phyloP scores from a whole-genome alignment of 345 rosid genomes.

The Leavenworthia alabamica region DNA sequence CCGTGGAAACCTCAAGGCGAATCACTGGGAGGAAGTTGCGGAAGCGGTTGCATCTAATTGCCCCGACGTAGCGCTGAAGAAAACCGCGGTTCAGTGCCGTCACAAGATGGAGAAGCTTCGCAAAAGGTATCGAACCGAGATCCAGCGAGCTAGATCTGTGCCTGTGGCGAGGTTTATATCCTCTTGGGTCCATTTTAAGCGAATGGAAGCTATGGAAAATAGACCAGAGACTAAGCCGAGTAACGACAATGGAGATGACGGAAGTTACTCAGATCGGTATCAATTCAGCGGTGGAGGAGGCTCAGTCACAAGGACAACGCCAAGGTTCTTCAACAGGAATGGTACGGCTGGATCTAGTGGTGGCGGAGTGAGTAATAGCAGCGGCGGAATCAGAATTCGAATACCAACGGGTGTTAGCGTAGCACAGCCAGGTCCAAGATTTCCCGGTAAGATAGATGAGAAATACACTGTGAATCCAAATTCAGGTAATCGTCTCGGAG shows the following conservation, averaged over 20 bases:
- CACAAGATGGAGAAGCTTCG: slow-evolving; percentile 99
- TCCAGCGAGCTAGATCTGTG: slow-evolving; percentile 79
- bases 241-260: slow-evolving; percentile 23
- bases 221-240: slow-evolving; percentile 43
- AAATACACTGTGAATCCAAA: slow-evolving; percentile 27
- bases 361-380: slow-evolving; percentile 25
- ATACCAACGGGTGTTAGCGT: slow-evolving; percentile 82
- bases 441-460: slow-evolving; percentile 42
- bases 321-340: slow-evolving; percentile 55
- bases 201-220: slow-evolving; percentile 88
- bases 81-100: slow-evolving; percentile 89
- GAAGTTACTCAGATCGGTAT: slow-evolving; percentile 40
- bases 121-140: slow-evolving; percentile 78
- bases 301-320: slow-evolving; percentile 42
- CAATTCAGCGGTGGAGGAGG: slow-evolving; percentile 31
- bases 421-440: slow-evolving; percentile 56
- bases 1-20: slow-evolving; percentile 87
- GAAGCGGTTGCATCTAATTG: slow-evolving; percentile 52
- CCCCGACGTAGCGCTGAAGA: slow-evolving; percentile 54
- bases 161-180: slow-evolving; percentile 71
- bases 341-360: slow-evolving; percentile 32
- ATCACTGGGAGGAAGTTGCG: slow-evolving; percentile 94
- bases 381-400: slow-evolving; percentile 51
- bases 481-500: slow-evolving; percentile 15
- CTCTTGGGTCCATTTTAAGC: slow-evolving; percentile 81